A percentile compares a stretch with the other conserved stretches of the same genome.
phyloP scores from a whole-genome alignment of 2,329 filamentous ascomycete genomes.

The Diplodia seriata region DNA sequence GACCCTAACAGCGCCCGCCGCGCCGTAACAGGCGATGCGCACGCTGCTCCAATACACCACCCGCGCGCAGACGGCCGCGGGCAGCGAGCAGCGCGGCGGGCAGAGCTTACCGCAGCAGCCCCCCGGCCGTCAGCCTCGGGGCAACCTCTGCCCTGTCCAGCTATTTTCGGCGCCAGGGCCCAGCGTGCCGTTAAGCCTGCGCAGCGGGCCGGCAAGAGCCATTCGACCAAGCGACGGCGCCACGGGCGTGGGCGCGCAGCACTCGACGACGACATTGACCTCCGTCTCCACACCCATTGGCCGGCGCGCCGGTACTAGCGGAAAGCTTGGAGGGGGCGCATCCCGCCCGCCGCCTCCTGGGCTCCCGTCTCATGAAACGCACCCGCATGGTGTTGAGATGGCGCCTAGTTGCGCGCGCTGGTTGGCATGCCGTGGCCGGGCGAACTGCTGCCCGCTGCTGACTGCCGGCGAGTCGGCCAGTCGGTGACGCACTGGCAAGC shows the following conservation, averaged over 20 bases:
- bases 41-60: constrained; percentile 21
- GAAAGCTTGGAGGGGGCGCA: constrained; percentile 18
- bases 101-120: constrained; percentile 13
- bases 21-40: constrained; percentile 10
- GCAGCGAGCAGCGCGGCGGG: constrained; percentile 4
- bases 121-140: constrained; percentile 26
- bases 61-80: not conserved
- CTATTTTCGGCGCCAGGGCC: constrained; percentile 22
- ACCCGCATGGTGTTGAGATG: constrained; percentile 22
- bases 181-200: constrained; percentile 5
- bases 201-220: constrained; percentile 7
- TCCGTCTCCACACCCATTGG: constrained; percentile 25
- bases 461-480: too few relatives aligned
- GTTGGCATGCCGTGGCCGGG: not conserved
- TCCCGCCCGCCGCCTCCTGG: constrained; percentile 21
- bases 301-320: constrained; percentile 17
- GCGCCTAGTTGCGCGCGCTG: not conserved
- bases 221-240: constrained; percentile 23
- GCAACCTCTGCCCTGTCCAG: constrained; percentile 24
- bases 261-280: not conserved
- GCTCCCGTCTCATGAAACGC: constrained; percentile 27
- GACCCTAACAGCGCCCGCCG: constrained; percentile 5
- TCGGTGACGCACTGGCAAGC: constrained; percentile 7
- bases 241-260: constrained; percentile 16
- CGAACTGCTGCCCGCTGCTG: constrained; percentile 13